Base-by-base conservation (phyloP, 352 stramenopile species). In the Globisporangium radiosum region DNA sequence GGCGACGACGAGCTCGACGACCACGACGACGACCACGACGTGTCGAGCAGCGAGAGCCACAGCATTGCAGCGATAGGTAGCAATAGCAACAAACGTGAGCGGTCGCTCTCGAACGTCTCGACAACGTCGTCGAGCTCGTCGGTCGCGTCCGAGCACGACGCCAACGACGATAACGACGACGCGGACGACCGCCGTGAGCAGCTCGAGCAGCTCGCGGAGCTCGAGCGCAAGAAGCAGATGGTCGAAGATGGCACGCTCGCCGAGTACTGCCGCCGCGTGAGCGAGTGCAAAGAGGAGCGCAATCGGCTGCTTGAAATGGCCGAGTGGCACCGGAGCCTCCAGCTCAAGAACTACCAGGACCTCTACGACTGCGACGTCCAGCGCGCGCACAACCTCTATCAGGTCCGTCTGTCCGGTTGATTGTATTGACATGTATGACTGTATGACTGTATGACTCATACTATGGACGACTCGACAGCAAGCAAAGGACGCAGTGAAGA, bases 221-320 rank as follows among this genome's bases (percentile, higher is more conserved):
- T 93, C 19, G 81, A 91, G 68, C 81, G 87, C 62, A 93, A 93
- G 68, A 82, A 85, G 60, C 72, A 84, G 48, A 93, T 93, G 81
- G 79, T 93, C 44, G 81, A 91, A 57, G 81, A 90, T 57, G 83
- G 83, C 47, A 91, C 81, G 40, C 77, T 93, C 2, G 78, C 80
- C 17, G 83, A 92, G 70, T 92, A 81, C 70, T 91, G 83, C 43
- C 81, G 83, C 15, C 83, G 83, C n/a, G 81, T 90, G 37, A 80
- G 77, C 13, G 84, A 88, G 52, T 93, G 90, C 59, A 93, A 93
- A 60, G 79, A 91, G 47, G 81, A 93, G 55, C 77, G 79, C 56
- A 88, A 86, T 47, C 76, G 77, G 5, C 56, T 90, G 58, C 67
- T 93, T 47, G 76, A 91, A 61, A 85, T 70, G 0, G 84, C 84